Evolutionary conservation across 441 rosid genomes (phyloP).

Genomic region (Populus hybrid): DNA sequence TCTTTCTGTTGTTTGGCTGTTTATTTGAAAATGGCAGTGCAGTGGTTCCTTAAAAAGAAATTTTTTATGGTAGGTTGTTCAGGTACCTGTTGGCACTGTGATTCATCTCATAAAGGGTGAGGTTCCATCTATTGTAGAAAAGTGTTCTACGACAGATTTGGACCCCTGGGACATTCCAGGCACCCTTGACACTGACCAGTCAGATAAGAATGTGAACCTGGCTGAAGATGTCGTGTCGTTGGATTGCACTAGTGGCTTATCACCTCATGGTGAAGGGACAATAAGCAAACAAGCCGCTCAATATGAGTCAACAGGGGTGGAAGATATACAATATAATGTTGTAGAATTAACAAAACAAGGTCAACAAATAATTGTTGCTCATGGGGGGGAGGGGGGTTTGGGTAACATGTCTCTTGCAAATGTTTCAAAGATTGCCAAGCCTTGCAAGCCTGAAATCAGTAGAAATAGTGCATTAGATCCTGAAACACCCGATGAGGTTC

Average conservation of each 20-base stretch:
- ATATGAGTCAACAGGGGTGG: constrained; percentile 29
- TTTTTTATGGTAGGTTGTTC: constrained; percentile 46
- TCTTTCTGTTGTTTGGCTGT: constrained; percentile 5
- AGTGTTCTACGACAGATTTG: constrained; percentile 32
- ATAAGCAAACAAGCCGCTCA: constrained; percentile 13
- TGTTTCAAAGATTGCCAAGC: constrained; percentile 36
- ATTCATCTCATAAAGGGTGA: constrained; percentile 79
- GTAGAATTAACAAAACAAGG: constrained; percentile 67
- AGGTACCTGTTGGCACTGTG: constrained; percentile 81
- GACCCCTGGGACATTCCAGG: constrained; percentile 96
- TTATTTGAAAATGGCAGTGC: neutral
- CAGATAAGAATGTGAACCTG: constrained; percentile 13
- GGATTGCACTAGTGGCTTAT: constrained; percentile 7
- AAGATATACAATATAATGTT: constrained; percentile 47
- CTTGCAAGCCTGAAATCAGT: constrained; percentile 20
- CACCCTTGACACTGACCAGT: constrained; percentile 39
- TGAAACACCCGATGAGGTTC: constrained; percentile 27
- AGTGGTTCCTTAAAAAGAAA: constrained; percentile 8
- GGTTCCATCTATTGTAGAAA: constrained; percentile 42
- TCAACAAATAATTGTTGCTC: constrained; percentile 59
- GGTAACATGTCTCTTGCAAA: constrained; percentile 54
- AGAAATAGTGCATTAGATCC: constrained; percentile 16
- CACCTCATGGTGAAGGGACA: constrained; percentile 4
- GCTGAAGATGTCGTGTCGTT: constrained; percentile 23
- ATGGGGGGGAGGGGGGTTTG: constrained; percentile 81